A percentile compares a stretch with the other conserved stretches of the same genome.
These are phyloP conservation scores for Alternaria atra DNA, from an alignment of 2,329 filamentous ascomycete genomes.

Conservation along the genomic window DNA sequence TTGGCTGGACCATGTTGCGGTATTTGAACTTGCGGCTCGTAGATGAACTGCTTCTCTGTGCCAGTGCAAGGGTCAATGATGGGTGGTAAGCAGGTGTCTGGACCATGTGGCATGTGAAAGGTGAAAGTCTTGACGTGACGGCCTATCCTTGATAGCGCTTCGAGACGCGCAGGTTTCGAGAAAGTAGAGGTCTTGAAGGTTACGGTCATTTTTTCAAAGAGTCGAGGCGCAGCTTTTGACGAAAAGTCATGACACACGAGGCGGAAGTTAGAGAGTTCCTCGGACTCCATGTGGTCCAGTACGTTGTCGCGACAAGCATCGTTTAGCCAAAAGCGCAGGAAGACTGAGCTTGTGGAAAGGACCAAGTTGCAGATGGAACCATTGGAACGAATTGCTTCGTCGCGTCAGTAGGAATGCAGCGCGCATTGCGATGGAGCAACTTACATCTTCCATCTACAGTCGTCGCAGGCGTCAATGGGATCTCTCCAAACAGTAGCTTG, in stretches of 20 bases:
- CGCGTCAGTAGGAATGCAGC: constrained; percentile 27
- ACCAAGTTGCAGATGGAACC: constrained; percentile 61
- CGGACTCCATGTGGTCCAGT: constrained; percentile 52
- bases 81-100: constrained; percentile 85
- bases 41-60: constrained; percentile 80
- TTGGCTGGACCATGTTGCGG: constrained; percentile 66
- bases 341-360: constrained; percentile 58
- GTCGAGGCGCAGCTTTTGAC: constrained; percentile 71
- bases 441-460: constrained; percentile 50
- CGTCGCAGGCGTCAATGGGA: constrained; percentile 55
- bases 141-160: constrained; percentile 79
- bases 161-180: constrained; percentile 75
- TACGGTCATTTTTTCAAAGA: constrained; percentile 74
- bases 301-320: constrained; percentile 58
- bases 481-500: constrained; percentile 60
- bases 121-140: constrained; percentile 79
- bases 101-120: constrained; percentile 78
- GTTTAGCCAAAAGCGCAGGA: constrained; percentile 61
- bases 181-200: constrained; percentile 79
- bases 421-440: constrained; percentile 18
- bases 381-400: constrained; percentile 55
- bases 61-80: constrained; percentile 80
- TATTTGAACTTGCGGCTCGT: constrained; percentile 73
- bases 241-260: constrained; percentile 75
- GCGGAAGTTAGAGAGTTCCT: constrained; percentile 63